These are phyloP conservation scores for Leishmania amazonensis DNA, from an alignment of 208 protist species.

Conservation along the genomic window DNA sequence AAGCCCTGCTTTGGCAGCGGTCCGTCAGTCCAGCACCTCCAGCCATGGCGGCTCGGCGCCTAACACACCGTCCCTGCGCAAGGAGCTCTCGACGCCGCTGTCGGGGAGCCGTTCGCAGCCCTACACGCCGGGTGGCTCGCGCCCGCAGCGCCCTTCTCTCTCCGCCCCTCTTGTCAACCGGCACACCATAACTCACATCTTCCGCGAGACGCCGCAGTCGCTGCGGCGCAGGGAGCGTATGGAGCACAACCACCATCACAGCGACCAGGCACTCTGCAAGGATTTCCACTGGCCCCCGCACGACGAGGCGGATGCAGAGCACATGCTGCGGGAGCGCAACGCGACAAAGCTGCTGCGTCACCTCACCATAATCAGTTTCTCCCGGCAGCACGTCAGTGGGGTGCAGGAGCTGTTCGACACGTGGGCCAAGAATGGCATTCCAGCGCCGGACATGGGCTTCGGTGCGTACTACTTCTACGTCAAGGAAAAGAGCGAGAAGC, in stretches of 20 bases:
- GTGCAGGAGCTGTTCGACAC: slow-evolving; percentile 65
- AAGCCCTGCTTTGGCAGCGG: slow-evolving; percentile 8
- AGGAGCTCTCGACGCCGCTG: slow-evolving; percentile 23
- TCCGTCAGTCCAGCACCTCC: slow-evolving; percentile 17
- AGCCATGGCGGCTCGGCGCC: slow-evolving; percentile 27
- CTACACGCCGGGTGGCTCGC: slow-evolving; percentile 23
- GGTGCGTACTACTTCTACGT: slow-evolving; percentile 82
- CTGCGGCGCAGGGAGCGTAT: slow-evolving; percentile 33
- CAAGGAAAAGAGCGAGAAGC: slow-evolving; percentile 59
- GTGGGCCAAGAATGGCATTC: slow-evolving; percentile 66
- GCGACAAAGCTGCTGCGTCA: slow-evolving; percentile 66
- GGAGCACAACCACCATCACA: slow-evolving; percentile 33
- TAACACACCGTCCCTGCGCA: slow-evolving; percentile 31
- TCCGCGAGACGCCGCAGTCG: slow-evolving; percentile 63
- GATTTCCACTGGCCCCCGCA: slow-evolving; percentile 48
- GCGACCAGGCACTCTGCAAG: slow-evolving; percentile 25
- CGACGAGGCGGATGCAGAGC: slow-evolving; percentile 40
- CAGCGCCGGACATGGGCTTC: slow-evolving; percentile 66
- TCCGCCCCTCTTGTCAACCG: slow-evolving; percentile 45
- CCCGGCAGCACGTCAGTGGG: slow-evolving; percentile 45
- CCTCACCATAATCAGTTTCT: slow-evolving; percentile 64
- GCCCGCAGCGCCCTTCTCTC: slow-evolving; percentile 39
- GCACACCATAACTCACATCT: slow-evolving; percentile 42
- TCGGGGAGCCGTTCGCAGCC: slow-evolving; percentile 26
- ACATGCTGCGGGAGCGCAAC: slow-evolving; percentile 37